These are phyloP conservation scores for Gaillardinia entomophila DNA, from an alignment of 805 yeast genomes.

Conservation along the genomic window DNA sequence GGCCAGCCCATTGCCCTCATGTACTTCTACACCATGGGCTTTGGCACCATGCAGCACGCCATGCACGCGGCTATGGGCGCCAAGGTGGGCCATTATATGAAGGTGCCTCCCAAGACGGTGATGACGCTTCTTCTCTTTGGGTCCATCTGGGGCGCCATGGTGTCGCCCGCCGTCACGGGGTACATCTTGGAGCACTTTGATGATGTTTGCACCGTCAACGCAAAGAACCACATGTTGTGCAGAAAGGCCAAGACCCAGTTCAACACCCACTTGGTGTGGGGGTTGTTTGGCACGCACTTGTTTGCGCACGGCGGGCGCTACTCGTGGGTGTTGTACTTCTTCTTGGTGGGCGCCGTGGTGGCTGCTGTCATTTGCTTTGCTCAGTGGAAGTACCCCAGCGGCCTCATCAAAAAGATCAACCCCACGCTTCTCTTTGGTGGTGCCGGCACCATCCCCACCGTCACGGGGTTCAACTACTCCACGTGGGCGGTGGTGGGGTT, in stretches of 20 bases:
- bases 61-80: constrained; percentile 7
- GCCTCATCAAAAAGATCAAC: constrained; percentile 1
- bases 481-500: constrained; percentile 4
- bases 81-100: constrained; percentile 9
- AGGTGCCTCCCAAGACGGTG: constrained; percentile 6
- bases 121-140: constrained; percentile 5
- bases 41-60: constrained; percentile 7
- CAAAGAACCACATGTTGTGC: constrained; percentile 8
- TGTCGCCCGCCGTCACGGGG: constrained; percentile 4
- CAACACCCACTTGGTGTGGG: constrained; percentile 10
- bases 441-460: constrained; percentile 5
- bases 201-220: constrained; percentile 5
- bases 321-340: constrained; percentile 8
- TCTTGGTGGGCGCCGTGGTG: constrained; percentile 5
- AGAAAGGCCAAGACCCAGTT: constrained; percentile 4
- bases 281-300: constrained; percentile 7
- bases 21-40: constrained; percentile 6
- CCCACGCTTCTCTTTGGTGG: constrained; percentile 6
- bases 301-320: constrained; percentile 8
- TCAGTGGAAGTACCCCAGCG: neutral
- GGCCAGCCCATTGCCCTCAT: constrained; percentile 4
- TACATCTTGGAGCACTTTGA: constrained; percentile 3
- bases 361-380: neutral
- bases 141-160: constrained; percentile 5
- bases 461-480: constrained; percentile 7